A percentile compares a stretch with the other conserved stretches of the same genome.
Conservation (phyloP, 495 filamentous ascomycete genomes). For the Xylaria intraflava region DNA sequence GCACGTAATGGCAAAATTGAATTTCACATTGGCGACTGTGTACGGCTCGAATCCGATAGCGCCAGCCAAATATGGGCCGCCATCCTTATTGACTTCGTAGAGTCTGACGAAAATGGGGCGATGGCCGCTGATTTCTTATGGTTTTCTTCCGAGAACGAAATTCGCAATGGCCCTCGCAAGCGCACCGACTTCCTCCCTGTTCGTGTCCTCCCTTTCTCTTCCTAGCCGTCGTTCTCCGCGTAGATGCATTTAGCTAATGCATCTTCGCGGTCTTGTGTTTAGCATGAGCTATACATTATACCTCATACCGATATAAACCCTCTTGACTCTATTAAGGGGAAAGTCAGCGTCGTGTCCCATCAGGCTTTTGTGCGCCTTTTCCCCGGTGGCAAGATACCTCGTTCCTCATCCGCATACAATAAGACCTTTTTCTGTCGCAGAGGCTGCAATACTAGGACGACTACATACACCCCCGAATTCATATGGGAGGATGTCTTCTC, state of each 20-base stretch:
- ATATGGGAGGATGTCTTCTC: constrained; percentile 79
- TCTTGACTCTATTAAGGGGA: constrained; percentile 85
- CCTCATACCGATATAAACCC: constrained; percentile 77
- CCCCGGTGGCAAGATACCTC: constrained; percentile 69
- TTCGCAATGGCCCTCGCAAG: constrained; percentile 75
- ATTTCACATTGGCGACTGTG: constrained; percentile 71
- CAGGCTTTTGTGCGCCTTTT: constrained; percentile 58
- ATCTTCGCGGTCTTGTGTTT: background rate
- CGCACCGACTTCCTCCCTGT: constrained; percentile 70
- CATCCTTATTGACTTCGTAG: constrained; percentile 71
- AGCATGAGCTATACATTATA: constrained; percentile 91
- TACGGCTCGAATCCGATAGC: constrained; percentile 76
- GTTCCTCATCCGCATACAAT: constrained; percentile 66
- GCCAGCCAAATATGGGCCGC: constrained; percentile 83
- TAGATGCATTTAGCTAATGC: constrained; percentile 6
- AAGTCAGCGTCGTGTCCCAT: constrained; percentile 70
- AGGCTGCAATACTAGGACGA: constrained; percentile 79
- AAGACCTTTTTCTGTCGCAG: constrained; percentile 88
- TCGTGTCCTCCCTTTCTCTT: constrained; percentile 7
- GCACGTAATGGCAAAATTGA: constrained; percentile 82
- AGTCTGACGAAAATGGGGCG: constrained; percentile 59
- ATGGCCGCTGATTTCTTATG: constrained; percentile 71
- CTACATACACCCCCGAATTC: constrained; percentile 90
- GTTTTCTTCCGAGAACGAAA: constrained; percentile 88
- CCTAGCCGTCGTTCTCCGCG: background rate